phyloP scores from a whole-genome alignment of 345 rosid species.

The Populus ilicifolia region DNA sequence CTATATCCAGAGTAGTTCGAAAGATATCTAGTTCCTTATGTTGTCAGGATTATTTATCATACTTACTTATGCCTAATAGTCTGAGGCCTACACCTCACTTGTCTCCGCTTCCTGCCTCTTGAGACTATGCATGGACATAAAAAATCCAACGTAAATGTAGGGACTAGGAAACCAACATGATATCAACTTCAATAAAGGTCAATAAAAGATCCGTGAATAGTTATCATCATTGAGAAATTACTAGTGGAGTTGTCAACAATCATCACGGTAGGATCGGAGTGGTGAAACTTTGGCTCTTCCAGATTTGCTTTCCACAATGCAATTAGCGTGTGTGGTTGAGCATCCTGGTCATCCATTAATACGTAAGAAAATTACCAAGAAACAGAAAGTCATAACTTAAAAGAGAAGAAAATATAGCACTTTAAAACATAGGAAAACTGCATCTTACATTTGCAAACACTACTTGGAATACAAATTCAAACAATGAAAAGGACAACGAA shows the following conservation, averaged over 20 bases:
- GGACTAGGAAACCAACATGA: constrained; percentile 14
- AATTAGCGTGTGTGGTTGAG: constrained; percentile 68
- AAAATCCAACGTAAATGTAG: constrained; percentile 36
- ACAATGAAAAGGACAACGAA: not conserved
- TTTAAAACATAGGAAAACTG: not conserved
- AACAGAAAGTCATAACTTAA: not conserved
- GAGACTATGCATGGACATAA: constrained; percentile 59
- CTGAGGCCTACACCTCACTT: constrained; percentile 66
- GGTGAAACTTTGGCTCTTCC: constrained; percentile 70
- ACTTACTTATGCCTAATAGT: constrained; percentile 63
- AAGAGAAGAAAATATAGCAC: not conserved
- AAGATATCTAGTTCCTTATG: not conserved
- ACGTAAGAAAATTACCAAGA: not conserved
- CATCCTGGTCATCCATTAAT: constrained; percentile 56
- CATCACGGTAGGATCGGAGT: constrained; percentile 69
- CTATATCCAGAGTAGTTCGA: not conserved
- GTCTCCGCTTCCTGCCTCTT: constrained; percentile 74
- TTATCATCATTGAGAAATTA: constrained; percentile 43
- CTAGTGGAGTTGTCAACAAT: constrained; percentile 67
- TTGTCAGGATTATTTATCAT: constrained; percentile 23
- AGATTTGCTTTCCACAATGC: constrained; percentile 87
- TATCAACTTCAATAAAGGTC: constrained; percentile 11
- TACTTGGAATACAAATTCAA: not conserved
- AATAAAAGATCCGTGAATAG: constrained; percentile 4
- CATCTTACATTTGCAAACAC: not conserved